Evolutionary conservation across 1,284 basidiomycete species (phyloP).

Genomic region (Cutaneotrichosporon spelunceum): DNA sequence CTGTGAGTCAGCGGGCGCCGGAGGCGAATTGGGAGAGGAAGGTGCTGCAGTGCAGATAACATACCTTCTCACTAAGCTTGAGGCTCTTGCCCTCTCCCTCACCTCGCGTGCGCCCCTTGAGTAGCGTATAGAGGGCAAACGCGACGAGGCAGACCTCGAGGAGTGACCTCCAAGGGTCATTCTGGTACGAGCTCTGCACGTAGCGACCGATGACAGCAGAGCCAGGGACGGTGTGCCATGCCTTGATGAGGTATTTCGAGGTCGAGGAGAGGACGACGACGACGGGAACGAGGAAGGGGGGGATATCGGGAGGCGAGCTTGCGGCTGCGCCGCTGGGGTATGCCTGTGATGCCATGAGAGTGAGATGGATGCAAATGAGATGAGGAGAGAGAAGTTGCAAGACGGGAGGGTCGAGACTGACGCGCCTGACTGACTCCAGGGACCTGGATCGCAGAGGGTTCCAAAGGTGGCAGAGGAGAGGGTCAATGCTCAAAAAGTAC

Average conservation of each 20-base stretch:
- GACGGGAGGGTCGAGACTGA: neutral
- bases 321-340: constrained; percentile 1
- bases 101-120: constrained; percentile 83
- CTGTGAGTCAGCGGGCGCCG: constrained; percentile 53
- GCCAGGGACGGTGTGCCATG: constrained; percentile 65
- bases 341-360: constrained; percentile 5
- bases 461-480: neutral
- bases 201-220: constrained; percentile 87
- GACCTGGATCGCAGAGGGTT: neutral
- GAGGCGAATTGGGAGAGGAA: neutral
- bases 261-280: constrained; percentile 36
- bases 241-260: constrained; percentile 27
- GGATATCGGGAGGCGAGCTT: constrained; percentile 32
- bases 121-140: constrained; percentile 82
- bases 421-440: neutral
- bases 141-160: constrained; percentile 85
- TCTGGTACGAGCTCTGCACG: constrained; percentile 73
- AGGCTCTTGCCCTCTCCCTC: constrained; percentile 69
- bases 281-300: constrained; percentile 42
- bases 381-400: neutral
- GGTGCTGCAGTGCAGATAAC: constrained; percentile 21
- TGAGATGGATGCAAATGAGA: neutral
- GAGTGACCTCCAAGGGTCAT: constrained; percentile 86
- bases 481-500: neutral
- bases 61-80: constrained; percentile 80